Percentiles rank a stretch among this genome's conserved stretches.
Evolutionary conservation across 768 basidiomycete genomes (phyloP).

Genomic region (Boletales sp.): DNA sequence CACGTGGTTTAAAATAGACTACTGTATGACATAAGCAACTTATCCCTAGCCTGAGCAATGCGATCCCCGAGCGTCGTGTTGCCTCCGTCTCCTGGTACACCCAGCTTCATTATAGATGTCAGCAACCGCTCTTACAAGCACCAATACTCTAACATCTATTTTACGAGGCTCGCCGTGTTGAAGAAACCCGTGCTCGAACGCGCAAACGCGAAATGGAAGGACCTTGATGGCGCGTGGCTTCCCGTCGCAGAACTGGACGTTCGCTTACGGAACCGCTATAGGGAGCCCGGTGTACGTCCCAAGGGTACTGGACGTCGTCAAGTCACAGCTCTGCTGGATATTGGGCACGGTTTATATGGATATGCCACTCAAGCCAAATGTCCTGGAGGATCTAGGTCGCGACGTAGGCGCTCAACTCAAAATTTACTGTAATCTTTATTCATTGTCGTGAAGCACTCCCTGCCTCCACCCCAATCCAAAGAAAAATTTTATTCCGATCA

Average conservation of each 20-base stretch:
- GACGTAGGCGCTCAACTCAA: constrained; percentile 59
- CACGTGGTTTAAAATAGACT: too few species aligned
- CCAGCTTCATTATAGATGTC: constrained; percentile 42
- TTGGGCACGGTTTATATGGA: constrained; percentile 97
- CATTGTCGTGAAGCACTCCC: constrained; percentile 62
- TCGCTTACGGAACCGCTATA: constrained; percentile 27
- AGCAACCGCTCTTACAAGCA: constrained; percentile 55
- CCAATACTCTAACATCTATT: constrained; percentile 75
- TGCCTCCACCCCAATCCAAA: constrained; percentile 77
- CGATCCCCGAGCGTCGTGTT: constrained; percentile 30
- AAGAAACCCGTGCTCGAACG: constrained; percentile 44
- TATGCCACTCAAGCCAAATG: constrained; percentile 98
- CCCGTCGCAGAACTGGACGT: background rate
- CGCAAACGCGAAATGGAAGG: constrained; percentile 50
- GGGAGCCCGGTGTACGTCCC: constrained; percentile 70
- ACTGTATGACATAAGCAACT: too few species aligned
- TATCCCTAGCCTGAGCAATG: background rate
- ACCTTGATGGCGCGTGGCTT: constrained; percentile 35
- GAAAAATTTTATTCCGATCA: constrained; percentile 71
- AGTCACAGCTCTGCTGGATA: constrained; percentile 83
- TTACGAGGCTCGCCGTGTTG: constrained; percentile 51
- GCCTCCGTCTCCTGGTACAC: constrained; percentile 25
- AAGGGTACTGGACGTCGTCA: constrained; percentile 82
- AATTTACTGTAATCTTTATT: constrained; percentile 1
- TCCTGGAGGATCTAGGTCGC: constrained; percentile 90